Evolutionary conservation across 129 eudicot species (phyloP), one percentile per base, ranked within the genome.

Genomic region (Arctium minus): DNA sequence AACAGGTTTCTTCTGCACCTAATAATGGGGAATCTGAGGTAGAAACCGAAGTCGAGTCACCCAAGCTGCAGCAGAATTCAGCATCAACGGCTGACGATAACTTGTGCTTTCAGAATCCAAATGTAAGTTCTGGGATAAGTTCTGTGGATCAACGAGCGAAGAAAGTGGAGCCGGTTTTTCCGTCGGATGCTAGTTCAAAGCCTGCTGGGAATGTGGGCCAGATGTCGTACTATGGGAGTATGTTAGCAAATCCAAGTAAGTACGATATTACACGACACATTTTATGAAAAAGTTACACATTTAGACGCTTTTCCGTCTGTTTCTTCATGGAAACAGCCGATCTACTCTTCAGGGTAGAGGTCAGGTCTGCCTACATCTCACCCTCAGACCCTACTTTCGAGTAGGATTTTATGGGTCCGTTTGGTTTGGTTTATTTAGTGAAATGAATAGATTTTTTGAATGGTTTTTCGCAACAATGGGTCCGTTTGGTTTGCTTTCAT

Each of bases 11-110:
- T 44, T 83, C 91, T 29, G 88, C 89, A 70, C 82, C 93, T 48
- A 93, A 91, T 84, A 95, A 89, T 37, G 93, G 95, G 15, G 99
- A 96, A 87, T 96, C 92, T 74, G 99, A 96, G 85, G 90, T 95
- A 35, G 98, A 93, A 76, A 94, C 89, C 18, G 99, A 93, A 46
- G 97, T 89, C 22, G 99, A 93, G 68, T 96, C 99, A 22, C 91
- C 99, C 18, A 91, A 87, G 29, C 83, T 89, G 4, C 93, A 86
- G 74, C 88, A 82, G 40, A 79, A 88, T 48, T 73, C 89, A 31
- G 87, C 80, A 83, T 86, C 93, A 69, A 91, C 88, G 75, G 86
- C 92, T 3, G 92, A 92, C 40, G 96, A 92, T 82, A 84, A 84
- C 36, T 76, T 88, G 80, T 87, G 97, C 88, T 92, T 80, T 76